A percentile compares a stretch with the other conserved stretches of the same genome.
Conservation (phyloP, 2,329 filamentous ascomycete species). For the Sarocladium kiliense region DNA sequence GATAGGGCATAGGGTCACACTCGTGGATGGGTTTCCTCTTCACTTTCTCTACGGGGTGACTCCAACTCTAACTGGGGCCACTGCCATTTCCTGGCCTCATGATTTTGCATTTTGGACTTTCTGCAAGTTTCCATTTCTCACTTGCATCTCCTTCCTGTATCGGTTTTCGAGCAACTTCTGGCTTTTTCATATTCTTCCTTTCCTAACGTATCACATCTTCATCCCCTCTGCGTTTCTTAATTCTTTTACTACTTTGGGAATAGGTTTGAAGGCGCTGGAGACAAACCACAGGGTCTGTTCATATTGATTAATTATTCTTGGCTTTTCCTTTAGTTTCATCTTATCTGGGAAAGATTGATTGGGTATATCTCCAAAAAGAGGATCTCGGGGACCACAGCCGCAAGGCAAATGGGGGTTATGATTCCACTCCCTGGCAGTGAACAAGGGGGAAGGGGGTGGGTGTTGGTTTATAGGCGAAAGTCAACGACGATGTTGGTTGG, state of each 20-base stretch:
- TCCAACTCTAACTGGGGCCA: background rate
- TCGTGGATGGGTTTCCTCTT: too few relatives aligned
- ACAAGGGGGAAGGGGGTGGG: background rate
- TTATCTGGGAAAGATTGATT: slow-evolving; percentile 7
- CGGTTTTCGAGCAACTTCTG: too few relatives aligned
- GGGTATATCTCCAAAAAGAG: slow-evolving; percentile 12
- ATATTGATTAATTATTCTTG: slow-evolving; percentile 10
- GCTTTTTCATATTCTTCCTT: too few relatives aligned
- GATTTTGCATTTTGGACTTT: background rate
- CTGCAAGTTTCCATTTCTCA: too few relatives aligned
- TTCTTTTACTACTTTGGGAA: slow-evolving; percentile 1
- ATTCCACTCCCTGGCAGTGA: too few relatives aligned
- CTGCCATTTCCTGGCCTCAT: background rate
- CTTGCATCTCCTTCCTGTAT: background rate
- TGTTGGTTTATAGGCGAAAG: background rate
- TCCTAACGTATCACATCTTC: slow-evolving; percentile 13
- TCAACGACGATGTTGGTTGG: background rate
- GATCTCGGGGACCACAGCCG: slow-evolving; percentile 18
- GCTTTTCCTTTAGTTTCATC: slow-evolving; percentile 8
- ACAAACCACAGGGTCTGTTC: background rate
- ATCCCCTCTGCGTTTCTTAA: background rate
- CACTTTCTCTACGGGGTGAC: background rate
- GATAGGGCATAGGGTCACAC: too few relatives aligned
- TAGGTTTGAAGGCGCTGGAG: background rate
- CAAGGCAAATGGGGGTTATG: slow-evolving; percentile 15